Conservation (phyloP, 495 filamentous ascomycete species). For the Pseudomonodictys pantanalensis region DNA sequence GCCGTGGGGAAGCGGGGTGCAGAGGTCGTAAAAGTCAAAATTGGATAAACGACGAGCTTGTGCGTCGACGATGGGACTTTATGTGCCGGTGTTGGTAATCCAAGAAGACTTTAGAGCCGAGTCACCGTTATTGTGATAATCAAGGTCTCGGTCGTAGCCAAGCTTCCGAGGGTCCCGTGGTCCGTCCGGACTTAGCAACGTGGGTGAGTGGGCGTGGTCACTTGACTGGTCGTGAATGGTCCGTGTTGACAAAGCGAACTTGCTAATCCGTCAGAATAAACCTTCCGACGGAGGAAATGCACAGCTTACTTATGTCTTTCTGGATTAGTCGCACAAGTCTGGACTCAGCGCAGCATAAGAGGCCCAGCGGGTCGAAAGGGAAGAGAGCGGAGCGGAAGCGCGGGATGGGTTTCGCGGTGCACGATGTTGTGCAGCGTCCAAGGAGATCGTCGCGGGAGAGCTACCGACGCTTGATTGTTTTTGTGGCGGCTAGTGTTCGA, state of each 20-base stretch:
- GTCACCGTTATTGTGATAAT: background rate
- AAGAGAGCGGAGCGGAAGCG: background rate
- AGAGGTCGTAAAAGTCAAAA: too few relatives aligned
- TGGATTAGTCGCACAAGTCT: too few relatives aligned
- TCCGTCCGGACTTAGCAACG: slow-evolving; percentile 10
- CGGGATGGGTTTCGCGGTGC: slow-evolving; percentile 13
- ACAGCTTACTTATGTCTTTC: background rate
- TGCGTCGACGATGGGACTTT: too few relatives aligned
- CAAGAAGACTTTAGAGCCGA: background rate
- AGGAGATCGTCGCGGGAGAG: background rate
- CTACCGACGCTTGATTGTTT: background rate
- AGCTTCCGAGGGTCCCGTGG: slow-evolving; percentile 19
- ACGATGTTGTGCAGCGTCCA: background rate
- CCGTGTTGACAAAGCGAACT: background rate
- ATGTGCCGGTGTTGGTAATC: background rate
- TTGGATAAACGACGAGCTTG: too few relatives aligned
- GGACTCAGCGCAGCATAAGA: slow-evolving; percentile 1
- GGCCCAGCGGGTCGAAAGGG: background rate
- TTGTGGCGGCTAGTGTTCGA: slow-evolving; percentile 9
- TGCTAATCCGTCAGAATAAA: background rate
- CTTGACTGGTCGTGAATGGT: slow-evolving; percentile 4
- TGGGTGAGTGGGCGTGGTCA: slow-evolving; percentile 9
- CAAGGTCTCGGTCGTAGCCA: background rate
- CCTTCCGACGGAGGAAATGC: background rate
- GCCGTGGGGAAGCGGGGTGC: too few relatives aligned